Evolutionary conservation across 1,139 yeast genomes (phyloP), one percentile per base, ranked within the genome.

Genomic region (Pichia sp.): DNA sequence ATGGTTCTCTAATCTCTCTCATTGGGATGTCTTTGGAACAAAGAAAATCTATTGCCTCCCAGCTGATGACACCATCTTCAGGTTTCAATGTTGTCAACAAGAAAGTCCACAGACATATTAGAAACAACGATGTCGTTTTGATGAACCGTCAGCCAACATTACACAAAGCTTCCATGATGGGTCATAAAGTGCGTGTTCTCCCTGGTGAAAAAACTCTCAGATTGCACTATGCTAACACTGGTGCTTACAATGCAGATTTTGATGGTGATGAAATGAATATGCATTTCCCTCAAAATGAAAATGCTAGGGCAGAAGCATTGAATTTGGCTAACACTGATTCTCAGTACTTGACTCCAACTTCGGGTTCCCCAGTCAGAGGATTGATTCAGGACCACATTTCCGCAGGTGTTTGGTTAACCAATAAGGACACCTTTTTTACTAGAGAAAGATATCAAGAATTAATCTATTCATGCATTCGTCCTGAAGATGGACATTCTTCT

Each of bases 211-310:
- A 95, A 75, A 95, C 99, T 3, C 76, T 95, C 62, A 82, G 99
- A 68, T 78, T 95, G 70, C 99, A 95, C 71, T 95, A 95, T 70
- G 99, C 99, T 62, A 95, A 95, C 70, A 95, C 99, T 46, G 98
- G 98, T 74, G 97, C 99, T 50, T 64, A 65, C 53, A 95, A 93
- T 70, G 99, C 99, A 42, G 99, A 95, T 80, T 95, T 95, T 66
- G 99, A 95, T 74, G 99, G 99, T 75, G 99, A 95, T 73, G 99
- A 95, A 75, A 95, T 95, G 99, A 95, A 95, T 69, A 87, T 95
- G 97, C 99, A 95, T 74, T 93, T 95, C 77, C 99, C 99, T 30
- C 99, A 95, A 74, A 91, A 88, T 70, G 98, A 93, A 74, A 89
- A 89, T 63, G 99, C 99, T 13, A 85, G 93, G 65, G 95, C 99